Evolutionary conservation across 306 rosid species (phyloP), one percentile per base, ranked within the genome.

Genomic region (Medicago arabica): DNA sequence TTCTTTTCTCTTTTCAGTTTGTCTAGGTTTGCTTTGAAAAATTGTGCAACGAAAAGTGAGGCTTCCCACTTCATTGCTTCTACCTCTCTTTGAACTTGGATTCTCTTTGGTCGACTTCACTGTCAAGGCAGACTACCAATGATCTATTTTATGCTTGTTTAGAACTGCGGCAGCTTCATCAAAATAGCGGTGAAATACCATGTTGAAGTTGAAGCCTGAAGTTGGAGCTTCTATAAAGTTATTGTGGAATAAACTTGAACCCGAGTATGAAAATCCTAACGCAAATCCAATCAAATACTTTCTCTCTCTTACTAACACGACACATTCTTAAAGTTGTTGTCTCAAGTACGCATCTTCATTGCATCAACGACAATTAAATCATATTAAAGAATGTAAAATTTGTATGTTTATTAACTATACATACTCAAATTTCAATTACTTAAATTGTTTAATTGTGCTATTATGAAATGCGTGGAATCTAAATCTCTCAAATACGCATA

Each of bases 21-120:
- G 67, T 75, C 79, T 62, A 83, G 19, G 75, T 44, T 64, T 81
- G 51, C 87, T 81, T 87, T 83, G 59, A 77, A 84, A 78, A 69
- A 59, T 25, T 81, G 80, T 80, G 84, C 79, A 2, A 70, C 46
- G 68, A 87, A 82, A 74, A 76, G 41, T 57, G 65, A 82, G 55
- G 12, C 14, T 7, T 16, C 15, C 21, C 13, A 17, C 47, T 16
- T 60, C 40, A 14, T 28, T 28, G 39, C 4, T 59, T 59, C 18
- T 58, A 23, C 1, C 12, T 54, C 3, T 49, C 9, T 50, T 50
- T 50, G 10, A 50, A 6, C 9, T 50, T 50, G 19, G 57, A 50
- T 49, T n/a, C 55, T 49, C 55, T 49, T 16, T 8, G 3, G 18
- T 49, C 18, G 18, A 49, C 23, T 21, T 21, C 23, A 1, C 23